phyloP scores from a whole-genome alignment of 306 rosid genomes.

The Abrus precatorius region DNA sequence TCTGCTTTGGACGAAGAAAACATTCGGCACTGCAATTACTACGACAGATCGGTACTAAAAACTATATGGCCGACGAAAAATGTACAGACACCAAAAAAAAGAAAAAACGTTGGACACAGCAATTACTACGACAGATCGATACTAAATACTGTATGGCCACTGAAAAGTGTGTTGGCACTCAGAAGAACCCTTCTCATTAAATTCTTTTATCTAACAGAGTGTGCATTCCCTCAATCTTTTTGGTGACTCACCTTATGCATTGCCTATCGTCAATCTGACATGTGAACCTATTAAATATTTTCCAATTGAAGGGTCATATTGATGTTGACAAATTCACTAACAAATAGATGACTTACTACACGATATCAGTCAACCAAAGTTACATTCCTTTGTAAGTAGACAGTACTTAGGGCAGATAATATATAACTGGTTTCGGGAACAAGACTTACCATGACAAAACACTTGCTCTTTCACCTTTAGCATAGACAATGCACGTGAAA shows the following conservation, averaged over 20 bases:
- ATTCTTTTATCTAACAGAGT: constrained; percentile 23
- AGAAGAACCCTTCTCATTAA: neutral
- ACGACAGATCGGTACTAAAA: neutral
- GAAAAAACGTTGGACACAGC: neutral
- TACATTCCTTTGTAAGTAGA: neutral
- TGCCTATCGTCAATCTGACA: neutral
- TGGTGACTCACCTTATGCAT: neutral
- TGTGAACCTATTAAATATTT: constrained; percentile 34
- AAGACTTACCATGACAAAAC: neutral
- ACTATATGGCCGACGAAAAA: neutral
- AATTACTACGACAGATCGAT: constrained; percentile 15
- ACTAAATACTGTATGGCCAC: neutral
- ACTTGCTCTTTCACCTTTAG: neutral
- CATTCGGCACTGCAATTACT: neutral
- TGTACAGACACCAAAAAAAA: neutral
- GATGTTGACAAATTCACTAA: constrained; percentile 46
- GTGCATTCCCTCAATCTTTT: neutral
- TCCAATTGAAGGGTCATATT: constrained; percentile 13
- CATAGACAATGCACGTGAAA: neutral
- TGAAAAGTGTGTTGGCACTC: constrained; percentile 1
- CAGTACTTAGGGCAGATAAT: neutral
- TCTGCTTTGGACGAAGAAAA: neutral
- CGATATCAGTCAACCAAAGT: neutral
- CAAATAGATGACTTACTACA: neutral
- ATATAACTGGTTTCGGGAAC: no score